Base-by-base conservation (phyloP, 169 alveolate genomes). In the Amoebophrya sp. region DNA sequence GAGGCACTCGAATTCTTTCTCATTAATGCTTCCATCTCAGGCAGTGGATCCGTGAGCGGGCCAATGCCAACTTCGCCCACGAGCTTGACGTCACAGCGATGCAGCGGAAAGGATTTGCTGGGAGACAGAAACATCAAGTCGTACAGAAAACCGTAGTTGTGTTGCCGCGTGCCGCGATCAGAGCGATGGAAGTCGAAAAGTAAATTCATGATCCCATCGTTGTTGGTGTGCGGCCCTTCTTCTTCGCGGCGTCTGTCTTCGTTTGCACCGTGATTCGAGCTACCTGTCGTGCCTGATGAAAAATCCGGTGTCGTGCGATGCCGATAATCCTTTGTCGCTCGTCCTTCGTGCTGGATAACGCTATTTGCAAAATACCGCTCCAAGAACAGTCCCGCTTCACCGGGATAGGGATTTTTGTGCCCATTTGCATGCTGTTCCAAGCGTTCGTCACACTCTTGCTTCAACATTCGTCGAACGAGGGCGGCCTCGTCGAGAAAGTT, bases 101-200 rank as follows among this genome's bases (percentile, higher is more conserved):
- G 54, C n/a, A n/a, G n/a, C n/a, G n/a, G n/a, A n/a, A n/a, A n/a
- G n/a, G n/a, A n/a, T n/a, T n/a, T n/a, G n/a, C n/a, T n/a, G n/a
- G n/a, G n/a, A n/a, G n/a, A n/a, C 35, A 12, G 32, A 25, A 66
- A 66, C 83, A 66, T 7, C 0, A 2, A 25, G 18, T 66, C 83
- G 83, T 66, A 66, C 38, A 66, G 83, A 66, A 66, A 66, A 66
- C 83, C 83, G 83, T 66, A 66, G 83, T 66, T 66, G 83, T 66
- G 83, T 25, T 66, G 83, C 35, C 83, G 83, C 29, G 83, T 66
- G 83, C 83, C 83, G 10, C 83, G 29, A 66, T 66, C 83, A 2
- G 83, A 66, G 32, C 83, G 83, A 25, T 66, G 83, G 83, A 7
- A 66, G 83, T 66, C 83, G 83, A 66, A 66, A 66, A 66, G 83